Conservation (phyloP, 768 basidiomycete species). For the Neoboletus brunneissimus region DNA sequence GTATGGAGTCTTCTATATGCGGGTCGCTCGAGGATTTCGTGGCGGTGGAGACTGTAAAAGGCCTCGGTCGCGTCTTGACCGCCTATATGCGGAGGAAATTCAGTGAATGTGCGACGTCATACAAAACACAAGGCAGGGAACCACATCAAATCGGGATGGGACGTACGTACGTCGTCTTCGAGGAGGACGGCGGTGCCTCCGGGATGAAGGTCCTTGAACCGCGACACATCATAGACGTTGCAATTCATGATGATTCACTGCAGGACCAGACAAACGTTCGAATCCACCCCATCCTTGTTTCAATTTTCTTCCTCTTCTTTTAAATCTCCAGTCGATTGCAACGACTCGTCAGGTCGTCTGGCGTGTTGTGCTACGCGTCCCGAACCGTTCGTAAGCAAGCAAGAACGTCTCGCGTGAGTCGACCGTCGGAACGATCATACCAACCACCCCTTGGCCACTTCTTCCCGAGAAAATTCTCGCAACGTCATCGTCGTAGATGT, state of each 20-base stretch:
- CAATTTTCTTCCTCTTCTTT: not conserved
- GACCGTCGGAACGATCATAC: not conserved
- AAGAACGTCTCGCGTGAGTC: not conserved
- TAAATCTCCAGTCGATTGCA: not conserved
- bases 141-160: not conserved
- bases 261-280: not conserved
- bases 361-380: conserved; percentile 64
- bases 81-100: conserved; percentile 55
- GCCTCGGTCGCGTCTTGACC: conserved; percentile 77
- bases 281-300: not conserved
- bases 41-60: conserved; percentile 76
- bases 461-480: conserved; percentile 56
- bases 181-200: not conserved
- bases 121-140: not conserved
- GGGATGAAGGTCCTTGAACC: conserved; percentile 51
- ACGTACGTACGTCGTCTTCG: not conserved
- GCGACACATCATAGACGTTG: conserved; percentile 78
- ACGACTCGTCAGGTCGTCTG: conserved; percentile 61
- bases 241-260: conserved; percentile 43
- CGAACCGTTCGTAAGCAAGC: not conserved
- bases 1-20: too few species aligned
- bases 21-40: conserved; percentile 66
- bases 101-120: not conserved
- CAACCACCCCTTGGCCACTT: conserved; percentile 56
- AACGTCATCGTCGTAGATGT: not conserved